A percentile compares a stretch with the other conserved stretches of the same genome.
Evolutionary conservation across 2,329 filamentous ascomycete species (phyloP).

Genomic region (Blastomyces silverae): DNA sequence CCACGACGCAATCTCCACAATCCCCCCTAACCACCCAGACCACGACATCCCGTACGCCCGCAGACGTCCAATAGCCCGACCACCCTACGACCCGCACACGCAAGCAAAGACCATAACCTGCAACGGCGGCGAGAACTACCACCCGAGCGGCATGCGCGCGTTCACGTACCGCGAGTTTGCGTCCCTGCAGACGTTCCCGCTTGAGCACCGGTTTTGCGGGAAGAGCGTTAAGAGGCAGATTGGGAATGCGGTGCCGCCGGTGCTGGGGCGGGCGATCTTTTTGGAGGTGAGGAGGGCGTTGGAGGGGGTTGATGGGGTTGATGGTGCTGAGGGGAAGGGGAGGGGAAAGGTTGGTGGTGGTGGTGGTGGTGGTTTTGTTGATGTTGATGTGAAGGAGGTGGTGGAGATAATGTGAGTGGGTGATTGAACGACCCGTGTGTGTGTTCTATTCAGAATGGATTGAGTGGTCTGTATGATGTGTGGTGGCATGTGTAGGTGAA

Average conservation of each 20-base stretch:
- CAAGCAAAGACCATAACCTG: constrained; percentile 59
- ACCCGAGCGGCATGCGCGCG: constrained; percentile 56
- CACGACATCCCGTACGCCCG: constrained; percentile 35
- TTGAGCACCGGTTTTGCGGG: constrained; percentile 51
- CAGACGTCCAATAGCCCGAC: constrained; percentile 25
- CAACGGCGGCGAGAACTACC: constrained; percentile 54
- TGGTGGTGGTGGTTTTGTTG: background rate
- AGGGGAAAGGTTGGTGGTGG: background rate
- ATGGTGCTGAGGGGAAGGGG: background rate
- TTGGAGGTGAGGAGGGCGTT: constrained; percentile 35
- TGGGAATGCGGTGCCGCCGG: constrained; percentile 70
- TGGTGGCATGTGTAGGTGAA: background rate
- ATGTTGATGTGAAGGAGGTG: background rate
- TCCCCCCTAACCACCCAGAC: constrained; percentile 38
- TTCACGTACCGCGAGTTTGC: constrained; percentile 65
- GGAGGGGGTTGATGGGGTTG: constrained; percentile 31
- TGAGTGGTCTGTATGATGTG: background rate
- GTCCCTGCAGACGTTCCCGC: constrained; percentile 62
- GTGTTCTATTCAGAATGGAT: background rate
- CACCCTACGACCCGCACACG: constrained; percentile 44
- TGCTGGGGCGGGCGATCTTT: constrained; percentile 38
- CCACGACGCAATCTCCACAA: constrained; percentile 35
- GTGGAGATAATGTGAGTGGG: background rate
- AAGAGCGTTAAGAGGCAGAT: constrained; percentile 53
- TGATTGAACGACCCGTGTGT: background rate